Evolutionary conservation across 192 early-diverging fungal species (phyloP).

Genomic region (Dissophora ornata): DNA sequence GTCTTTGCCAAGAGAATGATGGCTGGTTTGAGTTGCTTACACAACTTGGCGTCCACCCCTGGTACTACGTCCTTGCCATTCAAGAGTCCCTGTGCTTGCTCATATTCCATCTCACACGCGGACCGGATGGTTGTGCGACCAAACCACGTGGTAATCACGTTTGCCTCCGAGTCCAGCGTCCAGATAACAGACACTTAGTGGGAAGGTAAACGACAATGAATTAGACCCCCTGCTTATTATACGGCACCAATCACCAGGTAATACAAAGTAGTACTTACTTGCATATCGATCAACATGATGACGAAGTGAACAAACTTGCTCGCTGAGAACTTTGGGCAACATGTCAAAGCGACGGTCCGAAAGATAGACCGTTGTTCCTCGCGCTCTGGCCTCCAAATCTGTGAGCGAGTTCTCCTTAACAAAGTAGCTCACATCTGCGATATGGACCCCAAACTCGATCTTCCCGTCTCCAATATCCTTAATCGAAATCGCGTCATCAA

Average conservation of each 20-base stretch:
- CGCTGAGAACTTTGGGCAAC: slow-evolving; percentile 79
- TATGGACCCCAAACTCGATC: slow-evolving; percentile 80
- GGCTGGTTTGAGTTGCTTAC: slow-evolving; percentile 52
- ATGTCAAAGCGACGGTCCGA: slow-evolving; percentile 87
- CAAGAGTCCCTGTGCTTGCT: slow-evolving; percentile 78
- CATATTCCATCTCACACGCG: slow-evolving; percentile 79
- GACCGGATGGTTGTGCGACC: slow-evolving; percentile 81
- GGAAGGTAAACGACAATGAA: too few relatives aligned
- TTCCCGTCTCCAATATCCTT: slow-evolving; percentile 57
- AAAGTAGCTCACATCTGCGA: slow-evolving; percentile 82
- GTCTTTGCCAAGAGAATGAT: slow-evolving; percentile 61
- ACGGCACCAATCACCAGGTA: too few relatives aligned
- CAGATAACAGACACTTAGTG: slow-evolving; percentile 73
- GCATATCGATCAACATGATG: slow-evolving; percentile 74
- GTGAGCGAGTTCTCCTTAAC: slow-evolving; percentile 69
- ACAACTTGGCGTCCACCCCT: slow-evolving; percentile 54
- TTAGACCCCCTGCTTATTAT: too few relatives aligned
- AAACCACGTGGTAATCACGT: slow-evolving; percentile 73
- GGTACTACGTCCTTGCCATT: slow-evolving; percentile 62
- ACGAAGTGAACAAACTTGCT: slow-evolving; percentile 77
- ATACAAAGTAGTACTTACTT: too few relatives aligned
- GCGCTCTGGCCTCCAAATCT: slow-evolving; percentile 75
- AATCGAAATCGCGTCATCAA: slow-evolving; percentile 83
- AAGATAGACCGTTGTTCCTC: slow-evolving; percentile 82
- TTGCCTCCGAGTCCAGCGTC: slow-evolving; percentile 66